phyloP scores from a whole-genome alignment of 1,284 basidiomycete genomes.

The Phellopilus nigrolimitatus region DNA sequence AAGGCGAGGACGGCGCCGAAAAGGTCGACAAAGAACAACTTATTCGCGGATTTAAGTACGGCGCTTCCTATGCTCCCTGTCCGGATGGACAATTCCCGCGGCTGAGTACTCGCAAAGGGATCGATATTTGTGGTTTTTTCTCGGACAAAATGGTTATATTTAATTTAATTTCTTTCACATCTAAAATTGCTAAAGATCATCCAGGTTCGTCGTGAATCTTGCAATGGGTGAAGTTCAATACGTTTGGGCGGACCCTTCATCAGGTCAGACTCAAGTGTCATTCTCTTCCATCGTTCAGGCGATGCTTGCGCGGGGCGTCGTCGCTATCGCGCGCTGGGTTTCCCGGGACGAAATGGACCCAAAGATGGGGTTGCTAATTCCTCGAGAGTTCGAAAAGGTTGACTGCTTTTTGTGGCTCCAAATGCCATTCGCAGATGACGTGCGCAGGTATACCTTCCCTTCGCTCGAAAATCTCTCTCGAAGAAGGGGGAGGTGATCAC shows the following conservation, averaged over 20 bases:
- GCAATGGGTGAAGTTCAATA: slow-evolving; percentile 87
- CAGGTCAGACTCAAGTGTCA: slow-evolving; percentile 72
- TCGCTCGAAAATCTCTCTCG: slow-evolving; percentile 74
- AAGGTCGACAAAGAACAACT: slow-evolving; percentile 72
- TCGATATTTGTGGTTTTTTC: slow-evolving; percentile 88
- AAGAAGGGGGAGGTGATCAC: slow-evolving; percentile 71
- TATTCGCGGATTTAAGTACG: slow-evolving; percentile 86
- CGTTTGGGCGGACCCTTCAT: slow-evolving; percentile 73
- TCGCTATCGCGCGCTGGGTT: slow-evolving; percentile 83
- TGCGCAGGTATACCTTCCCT: slow-evolving; percentile 82
- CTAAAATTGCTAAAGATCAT: neutral
- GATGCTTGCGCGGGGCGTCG: slow-evolving; percentile 60
- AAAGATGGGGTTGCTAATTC: slow-evolving; percentile 76
- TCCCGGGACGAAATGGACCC: slow-evolving; percentile 70
- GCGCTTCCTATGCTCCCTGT: slow-evolving; percentile 82
- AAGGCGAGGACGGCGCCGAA: slow-evolving; percentile 44
- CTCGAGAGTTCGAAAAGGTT: slow-evolving; percentile 57
- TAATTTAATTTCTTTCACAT: neutral
- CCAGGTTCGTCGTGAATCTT: slow-evolving; percentile 74
- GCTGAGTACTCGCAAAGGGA: slow-evolving; percentile 71
- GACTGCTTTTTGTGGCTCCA: slow-evolving; percentile 82
- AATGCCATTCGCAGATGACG: slow-evolving; percentile 93
- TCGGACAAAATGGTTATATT: slow-evolving; percentile 51
- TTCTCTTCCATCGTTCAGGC: slow-evolving; percentile 84
- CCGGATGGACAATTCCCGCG: slow-evolving; percentile 75